phyloP scores from a whole-genome alignment of 2,329 filamentous ascomycete species.

The Fusarium brevicatenulatum region DNA sequence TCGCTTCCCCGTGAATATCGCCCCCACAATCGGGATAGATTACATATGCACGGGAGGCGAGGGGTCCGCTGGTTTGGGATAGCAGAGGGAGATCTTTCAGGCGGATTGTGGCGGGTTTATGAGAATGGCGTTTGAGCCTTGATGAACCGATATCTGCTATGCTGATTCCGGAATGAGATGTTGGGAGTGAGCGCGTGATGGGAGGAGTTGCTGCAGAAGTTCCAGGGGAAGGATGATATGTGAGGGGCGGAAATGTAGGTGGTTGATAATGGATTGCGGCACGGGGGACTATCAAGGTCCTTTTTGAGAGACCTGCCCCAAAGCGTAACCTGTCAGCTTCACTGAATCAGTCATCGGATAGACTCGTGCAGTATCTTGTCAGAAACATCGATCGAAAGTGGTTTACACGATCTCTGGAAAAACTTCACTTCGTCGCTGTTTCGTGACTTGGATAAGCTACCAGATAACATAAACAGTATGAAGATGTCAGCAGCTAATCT shows the following conservation, averaged over 20 bases:
- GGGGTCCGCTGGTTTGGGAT: background rate
- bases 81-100: background rate
- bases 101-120: background rate
- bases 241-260: background rate
- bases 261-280: constrained; percentile 5
- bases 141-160: constrained; percentile 5
- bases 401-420: background rate
- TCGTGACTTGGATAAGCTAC: too few relatives aligned
- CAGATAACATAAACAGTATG: background rate
- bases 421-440: background rate
- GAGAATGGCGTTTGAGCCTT: background rate
- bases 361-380: fast-evolving
- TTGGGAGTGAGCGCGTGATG: background rate
- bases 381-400: background rate
- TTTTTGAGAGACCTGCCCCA: background rate
- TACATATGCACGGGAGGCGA: background rate
- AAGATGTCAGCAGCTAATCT: background rate
- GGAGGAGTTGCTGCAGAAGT: constrained; percentile 2
- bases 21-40: background rate
- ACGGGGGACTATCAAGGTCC: background rate
- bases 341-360: background rate
- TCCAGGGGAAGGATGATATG: background rate
- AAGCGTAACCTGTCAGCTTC: background rate
- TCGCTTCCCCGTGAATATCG: background rate
- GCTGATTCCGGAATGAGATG: background rate